phyloP scores from a whole-genome alignment of 805 yeast genomes.

The Yarrowia osloensis region DNA sequence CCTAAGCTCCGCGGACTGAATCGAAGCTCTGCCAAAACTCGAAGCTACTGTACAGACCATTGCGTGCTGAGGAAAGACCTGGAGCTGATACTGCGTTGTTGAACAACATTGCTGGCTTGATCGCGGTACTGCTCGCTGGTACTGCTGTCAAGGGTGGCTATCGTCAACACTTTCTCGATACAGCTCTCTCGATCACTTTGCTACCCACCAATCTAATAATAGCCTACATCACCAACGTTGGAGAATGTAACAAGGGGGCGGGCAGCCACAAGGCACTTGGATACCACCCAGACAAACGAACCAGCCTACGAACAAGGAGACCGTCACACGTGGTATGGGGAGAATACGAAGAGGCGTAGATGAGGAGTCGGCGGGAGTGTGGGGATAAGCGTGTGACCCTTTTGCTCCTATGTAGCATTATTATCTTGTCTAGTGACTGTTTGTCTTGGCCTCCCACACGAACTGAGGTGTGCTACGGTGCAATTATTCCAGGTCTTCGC shows the following conservation, averaged over 20 bases:
- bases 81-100: no score
- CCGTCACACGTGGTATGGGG: constrained; percentile 10
- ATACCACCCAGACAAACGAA: background rate
- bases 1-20: constrained; percentile 8
- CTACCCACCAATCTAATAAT: constrained; percentile 1
- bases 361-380: background rate
- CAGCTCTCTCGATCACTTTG: background rate
- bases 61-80: no score
- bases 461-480: background rate
- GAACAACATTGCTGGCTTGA: no score
- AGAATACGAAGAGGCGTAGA: background rate
- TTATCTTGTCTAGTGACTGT: no score
- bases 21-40: no score
- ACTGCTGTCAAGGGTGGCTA: no score
- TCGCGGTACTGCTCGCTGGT: no score
- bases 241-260: constrained; percentile 16
- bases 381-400: background rate
- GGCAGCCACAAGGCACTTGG: background rate
- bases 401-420: background rate
- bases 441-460: no score
- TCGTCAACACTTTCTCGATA: no score
- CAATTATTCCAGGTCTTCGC: background rate
- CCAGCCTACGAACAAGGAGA: constrained; percentile 2
- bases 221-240: constrained; percentile 21
- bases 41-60: no score